These are phyloP conservation scores for Epichloe glyceriae DNA, from an alignment of 2,329 filamentous ascomycete genomes.

Conservation along the genomic window DNA sequence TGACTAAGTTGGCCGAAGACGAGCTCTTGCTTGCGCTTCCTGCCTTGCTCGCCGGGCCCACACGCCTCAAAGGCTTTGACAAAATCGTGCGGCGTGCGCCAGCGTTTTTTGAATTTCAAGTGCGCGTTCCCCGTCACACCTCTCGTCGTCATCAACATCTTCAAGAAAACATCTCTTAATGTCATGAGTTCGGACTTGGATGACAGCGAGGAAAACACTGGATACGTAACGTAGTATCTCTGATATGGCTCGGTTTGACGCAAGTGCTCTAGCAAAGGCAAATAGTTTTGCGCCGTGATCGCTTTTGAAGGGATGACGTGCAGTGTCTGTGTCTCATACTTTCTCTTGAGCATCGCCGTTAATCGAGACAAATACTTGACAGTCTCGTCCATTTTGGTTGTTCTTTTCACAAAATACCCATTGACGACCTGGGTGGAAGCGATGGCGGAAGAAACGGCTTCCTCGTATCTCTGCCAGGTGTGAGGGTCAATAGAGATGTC, in stretches of 20 bases:
- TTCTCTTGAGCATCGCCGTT: constrained; percentile 52
- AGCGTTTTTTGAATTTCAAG: constrained; percentile 67
- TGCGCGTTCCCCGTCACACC: constrained; percentile 68
- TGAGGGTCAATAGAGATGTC: constrained; percentile 50
- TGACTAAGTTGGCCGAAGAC: constrained; percentile 43
- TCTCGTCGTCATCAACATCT: constrained; percentile 74
- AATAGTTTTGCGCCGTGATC: constrained; percentile 53
- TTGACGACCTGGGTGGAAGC: constrained; percentile 67
- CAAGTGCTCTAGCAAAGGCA: constrained; percentile 48
- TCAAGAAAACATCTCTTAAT: constrained; percentile 61
- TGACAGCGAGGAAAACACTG: constrained; percentile 56
- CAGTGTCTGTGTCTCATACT: constrained; percentile 47
- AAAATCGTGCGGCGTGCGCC: constrained; percentile 60
- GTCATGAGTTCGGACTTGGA: constrained; percentile 67
- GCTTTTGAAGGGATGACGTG: constrained; percentile 51
- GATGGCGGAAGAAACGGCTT: constrained; percentile 59
- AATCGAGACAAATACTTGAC: constrained; percentile 63
- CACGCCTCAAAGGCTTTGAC: constrained; percentile 54
- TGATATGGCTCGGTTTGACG: constrained; percentile 34
- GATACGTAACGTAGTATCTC: constrained; percentile 53
- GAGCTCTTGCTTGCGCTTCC: constrained; percentile 46
- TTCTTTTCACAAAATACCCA: constrained; percentile 67
- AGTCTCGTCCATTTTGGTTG: constrained; percentile 62
- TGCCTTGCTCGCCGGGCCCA: constrained; percentile 32
- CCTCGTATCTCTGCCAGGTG: constrained; percentile 43